phyloP scores from a whole-genome alignment of 805 yeast genomes.

The Metschnikowia colocasiae region DNA sequence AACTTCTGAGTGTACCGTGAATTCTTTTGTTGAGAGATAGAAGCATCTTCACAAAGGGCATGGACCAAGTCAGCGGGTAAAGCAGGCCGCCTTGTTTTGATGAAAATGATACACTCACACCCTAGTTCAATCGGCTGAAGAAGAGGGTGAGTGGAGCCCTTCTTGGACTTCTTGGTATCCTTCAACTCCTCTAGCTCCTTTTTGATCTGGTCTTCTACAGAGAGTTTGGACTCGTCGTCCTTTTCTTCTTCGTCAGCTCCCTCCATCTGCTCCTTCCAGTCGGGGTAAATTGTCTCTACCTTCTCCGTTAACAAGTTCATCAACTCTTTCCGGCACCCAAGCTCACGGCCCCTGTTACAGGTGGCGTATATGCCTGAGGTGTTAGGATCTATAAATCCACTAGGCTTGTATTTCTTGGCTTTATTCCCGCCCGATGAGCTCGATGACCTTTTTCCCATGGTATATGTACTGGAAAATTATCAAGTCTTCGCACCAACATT shows the following conservation, averaged over 20 bases:
- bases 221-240: slow-evolving; percentile 30
- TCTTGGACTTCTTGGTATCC: slow-evolving; percentile 39
- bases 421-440: slow-evolving; percentile 26
- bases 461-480: not conserved
- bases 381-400: slow-evolving; percentile 70
- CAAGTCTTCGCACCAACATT: slow-evolving; percentile 1
- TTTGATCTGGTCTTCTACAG: slow-evolving; percentile 73
- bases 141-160: slow-evolving; percentile 26
- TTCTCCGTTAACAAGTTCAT: slow-evolving; percentile 48
- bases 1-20: slow-evolving; percentile 75
- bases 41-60: slow-evolving; percentile 58
- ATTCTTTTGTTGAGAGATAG: slow-evolving; percentile 48
- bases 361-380: slow-evolving; percentile 88
- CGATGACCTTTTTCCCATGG: slow-evolving; percentile 18
- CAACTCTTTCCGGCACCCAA: slow-evolving; percentile 72
- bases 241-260: slow-evolving; percentile 21
- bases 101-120: slow-evolving; percentile 81
- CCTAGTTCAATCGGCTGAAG: slow-evolving; percentile 60
- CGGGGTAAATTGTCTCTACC: slow-evolving; percentile 32
- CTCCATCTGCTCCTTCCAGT: slow-evolving; percentile 23
- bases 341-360: slow-evolving; percentile 78
- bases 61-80: slow-evolving; percentile 72
- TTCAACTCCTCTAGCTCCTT: slow-evolving; percentile 67
- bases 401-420: slow-evolving; percentile 44
- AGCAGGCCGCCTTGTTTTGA: slow-evolving; percentile 75